Evolutionary conservation across 768 basidiomycete species (phyloP).

Genomic region (Chiua virens): DNA sequence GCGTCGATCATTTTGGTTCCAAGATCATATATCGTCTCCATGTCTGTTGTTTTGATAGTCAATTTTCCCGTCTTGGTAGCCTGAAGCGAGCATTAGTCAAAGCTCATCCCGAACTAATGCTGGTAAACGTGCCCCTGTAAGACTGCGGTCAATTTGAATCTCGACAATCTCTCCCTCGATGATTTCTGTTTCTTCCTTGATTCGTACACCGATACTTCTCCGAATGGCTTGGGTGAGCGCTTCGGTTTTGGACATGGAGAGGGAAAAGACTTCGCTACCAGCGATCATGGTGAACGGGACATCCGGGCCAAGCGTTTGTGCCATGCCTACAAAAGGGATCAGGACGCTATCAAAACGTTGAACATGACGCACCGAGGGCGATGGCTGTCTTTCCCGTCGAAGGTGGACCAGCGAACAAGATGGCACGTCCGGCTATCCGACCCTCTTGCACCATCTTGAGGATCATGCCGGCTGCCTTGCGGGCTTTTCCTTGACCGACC

Average conservation of each 20-base stretch:
- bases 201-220: constrained; percentile 93
- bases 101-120: not conserved
- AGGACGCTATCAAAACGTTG: not conserved
- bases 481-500: constrained; percentile 95
- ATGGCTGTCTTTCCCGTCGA: constrained; percentile 98
- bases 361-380: constrained; percentile 70
- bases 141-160: constrained; percentile 95
- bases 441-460: constrained; percentile 98
- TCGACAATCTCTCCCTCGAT: constrained; percentile 99
- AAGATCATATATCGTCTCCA: constrained; percentile 99
- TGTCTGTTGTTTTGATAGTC: constrained; percentile 97
- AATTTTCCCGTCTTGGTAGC: constrained; percentile 97
- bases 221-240: constrained; percentile 96
- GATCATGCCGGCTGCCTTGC: constrained; percentile 97
- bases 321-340: constrained; percentile 67
- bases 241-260: constrained; percentile 98
- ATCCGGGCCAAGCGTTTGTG: constrained; percentile 89
- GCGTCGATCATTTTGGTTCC: constrained; percentile 99
- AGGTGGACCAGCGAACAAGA: constrained; percentile 96
- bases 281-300: constrained; percentile 99
- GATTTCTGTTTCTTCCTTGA: constrained; percentile 96
- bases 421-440: constrained; percentile 91
- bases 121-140: constrained; percentile 75
- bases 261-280: constrained; percentile 95
- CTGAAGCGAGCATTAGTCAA: constrained; percentile 38